A percentile compares a stretch with the other conserved stretches of the same genome.
These are phyloP conservation scores for Starmera quercuum DNA, from an alignment of 805 yeast species.

Conservation along the genomic window DNA sequence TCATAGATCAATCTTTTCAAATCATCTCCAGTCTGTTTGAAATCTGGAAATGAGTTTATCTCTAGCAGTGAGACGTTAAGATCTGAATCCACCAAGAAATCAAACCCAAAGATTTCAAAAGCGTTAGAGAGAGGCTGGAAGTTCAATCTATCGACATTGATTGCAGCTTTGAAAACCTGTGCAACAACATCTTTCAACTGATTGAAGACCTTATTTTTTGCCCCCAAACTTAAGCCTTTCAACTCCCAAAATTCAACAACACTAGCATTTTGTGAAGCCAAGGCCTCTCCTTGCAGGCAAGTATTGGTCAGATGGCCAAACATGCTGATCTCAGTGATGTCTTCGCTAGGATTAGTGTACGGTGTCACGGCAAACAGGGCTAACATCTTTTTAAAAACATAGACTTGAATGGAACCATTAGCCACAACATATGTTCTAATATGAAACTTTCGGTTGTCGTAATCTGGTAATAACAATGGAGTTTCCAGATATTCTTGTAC, in stretches of 20 bases:
- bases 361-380: constrained; percentile 65
- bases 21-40: constrained; percentile 86
- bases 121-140: constrained; percentile 79
- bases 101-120: constrained; percentile 83
- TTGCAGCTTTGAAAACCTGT: constrained; percentile 78
- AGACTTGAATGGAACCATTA: constrained; percentile 67
- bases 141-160: constrained; percentile 71
- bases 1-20: constrained; percentile 59
- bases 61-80: constrained; percentile 60
- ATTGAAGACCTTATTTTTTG: constrained; percentile 34
- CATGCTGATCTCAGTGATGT: constrained; percentile 31
- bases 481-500: constrained; percentile 71
- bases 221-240: constrained; percentile 28
- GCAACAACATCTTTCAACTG: constrained; percentile 55
- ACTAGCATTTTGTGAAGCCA: constrained; percentile 25
- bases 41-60: constrained; percentile 92
- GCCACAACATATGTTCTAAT: constrained; percentile 78
- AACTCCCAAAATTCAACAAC: constrained; percentile 65
- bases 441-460: constrained; percentile 75
- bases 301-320: constrained; percentile 87
- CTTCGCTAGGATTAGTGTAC: constrained; percentile 30
- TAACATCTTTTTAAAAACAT: constrained; percentile 72
- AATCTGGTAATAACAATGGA: constrained; percentile 59
- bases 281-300: constrained; percentile 62
- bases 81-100: constrained; percentile 63